These are phyloP conservation scores for Parathielavia hyrcaniae DNA, from an alignment of 495 filamentous ascomycete species.

Conservation along the genomic window DNA sequence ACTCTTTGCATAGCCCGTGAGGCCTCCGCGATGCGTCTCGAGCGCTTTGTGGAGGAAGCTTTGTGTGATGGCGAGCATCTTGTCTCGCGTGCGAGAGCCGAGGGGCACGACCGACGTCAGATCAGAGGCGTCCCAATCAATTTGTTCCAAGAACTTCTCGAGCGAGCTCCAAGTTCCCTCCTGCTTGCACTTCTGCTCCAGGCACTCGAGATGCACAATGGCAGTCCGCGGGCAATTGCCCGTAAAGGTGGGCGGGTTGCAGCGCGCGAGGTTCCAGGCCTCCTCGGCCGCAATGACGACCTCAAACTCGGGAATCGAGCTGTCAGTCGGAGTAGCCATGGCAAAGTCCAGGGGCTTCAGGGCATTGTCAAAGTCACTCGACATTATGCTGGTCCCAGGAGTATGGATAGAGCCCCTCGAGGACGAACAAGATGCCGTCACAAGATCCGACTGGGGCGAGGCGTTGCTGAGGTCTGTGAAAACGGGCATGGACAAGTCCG, in stretches of 20 bases:
- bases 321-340: slow-evolving; percentile 21
- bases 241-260: slow-evolving; percentile 47
- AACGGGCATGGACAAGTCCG: slow-evolving; percentile 30
- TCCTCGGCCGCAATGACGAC: slow-evolving; percentile 49
- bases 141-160: slow-evolving; percentile 36
- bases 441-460: slow-evolving; percentile 34
- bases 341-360: slow-evolving; percentile 32
- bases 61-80: slow-evolving; percentile 57
- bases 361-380: slow-evolving; percentile 33
- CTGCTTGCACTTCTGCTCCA: slow-evolving; percentile 53
- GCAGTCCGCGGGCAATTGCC: slow-evolving; percentile 51
- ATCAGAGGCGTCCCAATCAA: slow-evolving; percentile 35
- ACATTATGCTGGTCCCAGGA: slow-evolving; percentile 42
- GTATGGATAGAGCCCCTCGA: slow-evolving; percentile 42
- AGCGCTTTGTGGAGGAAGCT: slow-evolving; percentile 58
- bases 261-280: slow-evolving; percentile 53
- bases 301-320: slow-evolving; percentile 43
- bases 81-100: slow-evolving; percentile 50
- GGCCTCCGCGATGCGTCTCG: slow-evolving; percentile 48
- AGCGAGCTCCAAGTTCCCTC: slow-evolving; percentile 44
- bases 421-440: slow-evolving; percentile 36
- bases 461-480: slow-evolving; percentile 34
- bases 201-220: slow-evolving; percentile 50
- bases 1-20: slow-evolving; percentile 29
- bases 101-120: slow-evolving; percentile 45